Base-by-base conservation (phyloP, 129 eudicot genomes). In the Saussurea involucrata region DNA sequence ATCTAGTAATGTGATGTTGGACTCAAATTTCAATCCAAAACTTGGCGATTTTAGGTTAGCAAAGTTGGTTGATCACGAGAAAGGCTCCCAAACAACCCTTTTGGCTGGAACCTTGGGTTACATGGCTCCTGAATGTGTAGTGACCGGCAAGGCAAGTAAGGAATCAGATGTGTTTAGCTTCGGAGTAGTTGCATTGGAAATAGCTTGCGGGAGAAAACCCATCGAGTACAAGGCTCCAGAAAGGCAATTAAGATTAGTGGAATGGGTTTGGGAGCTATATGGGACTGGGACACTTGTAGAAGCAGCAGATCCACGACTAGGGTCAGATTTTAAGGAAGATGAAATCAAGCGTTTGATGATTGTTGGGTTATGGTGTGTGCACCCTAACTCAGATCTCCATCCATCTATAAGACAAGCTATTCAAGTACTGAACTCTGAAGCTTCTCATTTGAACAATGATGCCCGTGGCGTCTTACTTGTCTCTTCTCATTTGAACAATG, bases 1-100 rank as follows among this genome's bases (percentile, higher is more conserved):
- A 60, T 83, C 84, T 0, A 87, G 91, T 55, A 87, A 87, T 36
- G 78, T 85, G 7, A 85, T 85, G 88, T 36, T 85, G 58, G 88
- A 85, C 18, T 73, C 86, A 4, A 77, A 64, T 71, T 87, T 81
- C 55, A 81, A 77, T 10, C 80, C 73, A 24, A 78, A 83, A 75
- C 78, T 83, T 69, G 87, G 83, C 0, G 87, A 83, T 53, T 83
- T 83, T 15, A 83, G 87, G 74, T 83, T 83, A 25, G 87, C 87
- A 20, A 83, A 75, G 64, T 61, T 83, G 65, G 83, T 83, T 61
- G 87, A 83, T 72, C 83, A 83, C 7, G 83, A 74, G 17, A 83
- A 78, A 61, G 83, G 77, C 28, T 58, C 72, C 0, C 77, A 83
- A 3, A 78, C 86, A 46, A 78, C 77, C 7, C 18, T 33, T 49